phyloP scores from a whole-genome alignment of 192 early-diverging fungal species.

The Chytriomyces sp. region DNA sequence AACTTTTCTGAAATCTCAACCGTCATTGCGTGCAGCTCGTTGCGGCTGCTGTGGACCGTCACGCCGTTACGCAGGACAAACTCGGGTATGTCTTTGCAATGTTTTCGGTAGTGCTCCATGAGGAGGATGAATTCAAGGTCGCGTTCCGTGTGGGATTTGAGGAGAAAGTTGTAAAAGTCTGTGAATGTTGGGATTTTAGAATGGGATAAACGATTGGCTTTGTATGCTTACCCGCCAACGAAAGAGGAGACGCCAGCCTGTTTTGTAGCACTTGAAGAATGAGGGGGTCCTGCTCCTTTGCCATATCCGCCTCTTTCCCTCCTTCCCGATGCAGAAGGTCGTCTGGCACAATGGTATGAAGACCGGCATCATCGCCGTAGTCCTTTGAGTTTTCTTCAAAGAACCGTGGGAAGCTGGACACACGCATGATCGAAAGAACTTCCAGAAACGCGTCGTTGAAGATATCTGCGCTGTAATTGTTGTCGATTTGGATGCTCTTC shows the following conservation, averaged over 20 bases:
- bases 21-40: constrained; percentile 9
- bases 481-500: constrained; percentile 18
- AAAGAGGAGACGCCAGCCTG: constrained; percentile 19
- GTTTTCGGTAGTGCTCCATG: constrained; percentile 21
- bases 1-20: constrained; percentile 14
- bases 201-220: neutral
- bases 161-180: constrained; percentile 26
- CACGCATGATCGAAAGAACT: constrained; percentile 36
- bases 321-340: constrained; percentile 8
- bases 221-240: constrained; percentile 16
- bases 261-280: constrained; percentile 25
- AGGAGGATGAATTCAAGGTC: constrained; percentile 20
- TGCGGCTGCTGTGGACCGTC: constrained; percentile 22
- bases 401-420: constrained; percentile 43
- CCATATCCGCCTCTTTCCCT: neutral
- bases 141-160: constrained; percentile 9
- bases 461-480: constrained; percentile 32
- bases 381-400: constrained; percentile 31
- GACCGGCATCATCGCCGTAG: constrained; percentile 15
- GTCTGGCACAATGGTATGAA: constrained; percentile 29
- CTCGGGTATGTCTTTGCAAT: constrained; percentile 27
- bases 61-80: constrained; percentile 30
- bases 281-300: constrained; percentile 13
- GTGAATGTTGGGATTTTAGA: neutral
- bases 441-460: constrained; percentile 39